Evolutionary conservation across 2,329 filamentous ascomycete species (phyloP).

Genomic region (Diaporthe citriasiana): DNA sequence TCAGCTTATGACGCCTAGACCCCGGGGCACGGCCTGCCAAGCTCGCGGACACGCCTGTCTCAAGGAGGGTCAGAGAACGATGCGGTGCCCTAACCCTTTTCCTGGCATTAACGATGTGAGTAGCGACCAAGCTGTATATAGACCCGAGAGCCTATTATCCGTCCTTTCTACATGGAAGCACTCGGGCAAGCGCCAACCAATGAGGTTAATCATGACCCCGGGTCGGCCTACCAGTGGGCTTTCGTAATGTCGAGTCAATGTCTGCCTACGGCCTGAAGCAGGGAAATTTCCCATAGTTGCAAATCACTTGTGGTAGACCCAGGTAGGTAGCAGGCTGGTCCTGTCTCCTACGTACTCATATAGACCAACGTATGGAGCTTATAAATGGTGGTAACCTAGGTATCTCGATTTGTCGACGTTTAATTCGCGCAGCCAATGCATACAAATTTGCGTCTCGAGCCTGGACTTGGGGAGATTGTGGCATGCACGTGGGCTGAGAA

Average conservation of each 20-base stretch:
- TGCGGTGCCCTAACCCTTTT: not conserved
- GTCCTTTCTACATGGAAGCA: not conserved
- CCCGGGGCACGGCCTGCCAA: slow-evolving; percentile 18
- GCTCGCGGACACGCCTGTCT: not conserved
- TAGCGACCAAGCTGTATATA: not conserved
- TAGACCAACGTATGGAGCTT: not conserved
- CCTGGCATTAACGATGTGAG: not conserved
- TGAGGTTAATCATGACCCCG: not conserved
- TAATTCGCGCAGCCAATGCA: not conserved
- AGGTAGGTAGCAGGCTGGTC: not conserved
- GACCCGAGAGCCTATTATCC: too few species aligned
- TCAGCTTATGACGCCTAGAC: slow-evolving; percentile 20
- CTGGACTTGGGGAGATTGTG: not conserved
- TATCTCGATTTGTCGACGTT: not conserved
- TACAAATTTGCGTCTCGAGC: not conserved
- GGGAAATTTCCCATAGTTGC: not conserved
- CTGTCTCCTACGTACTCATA: not conserved
- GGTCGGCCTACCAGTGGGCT: not conserved
- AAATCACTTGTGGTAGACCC: not conserved
- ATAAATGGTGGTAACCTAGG: not conserved
- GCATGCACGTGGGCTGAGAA: not conserved
- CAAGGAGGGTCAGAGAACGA: not conserved
- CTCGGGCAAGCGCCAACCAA: not conserved
- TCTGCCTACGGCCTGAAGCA: not conserved
- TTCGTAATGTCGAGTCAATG: not conserved